These are phyloP conservation scores for Xerocomellus intermedius DNA, from an alignment of 768 basidiomycete genomes.

Conservation along the genomic window DNA sequence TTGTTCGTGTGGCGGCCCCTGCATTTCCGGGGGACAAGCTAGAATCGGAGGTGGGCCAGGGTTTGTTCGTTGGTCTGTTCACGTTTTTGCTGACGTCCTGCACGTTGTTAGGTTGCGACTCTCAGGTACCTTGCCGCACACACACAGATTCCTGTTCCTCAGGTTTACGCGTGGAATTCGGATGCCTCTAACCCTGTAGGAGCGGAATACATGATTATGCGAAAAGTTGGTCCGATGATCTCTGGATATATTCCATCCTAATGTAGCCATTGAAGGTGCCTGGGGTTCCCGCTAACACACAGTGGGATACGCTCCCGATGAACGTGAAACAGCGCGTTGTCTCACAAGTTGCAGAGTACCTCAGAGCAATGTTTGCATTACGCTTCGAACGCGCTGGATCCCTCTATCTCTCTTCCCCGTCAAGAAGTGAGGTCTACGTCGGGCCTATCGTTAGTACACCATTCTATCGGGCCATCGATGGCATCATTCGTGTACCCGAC, in stretches of 20 bases:
- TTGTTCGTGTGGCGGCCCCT: background rate
- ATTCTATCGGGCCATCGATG: conserved; percentile 1
- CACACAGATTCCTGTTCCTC: background rate
- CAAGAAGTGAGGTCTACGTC: background rate
- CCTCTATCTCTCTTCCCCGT: background rate
- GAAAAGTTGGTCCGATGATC: background rate
- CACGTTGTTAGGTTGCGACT: background rate
- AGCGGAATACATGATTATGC: background rate
- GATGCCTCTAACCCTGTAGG: background rate
- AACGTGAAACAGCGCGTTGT: background rate
- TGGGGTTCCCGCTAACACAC: background rate
- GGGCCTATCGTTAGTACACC: background rate
- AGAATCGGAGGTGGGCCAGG: background rate
- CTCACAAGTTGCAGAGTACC: background rate
- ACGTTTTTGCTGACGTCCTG: background rate
- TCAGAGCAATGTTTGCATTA: background rate
- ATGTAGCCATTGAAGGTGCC: background rate
- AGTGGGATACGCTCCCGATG: background rate
- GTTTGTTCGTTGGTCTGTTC: too few species aligned
- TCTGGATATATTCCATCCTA: background rate
- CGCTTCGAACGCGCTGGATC: background rate
- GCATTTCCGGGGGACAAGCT: conserved; percentile 3
- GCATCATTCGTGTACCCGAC: background rate
- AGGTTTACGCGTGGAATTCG: background rate
- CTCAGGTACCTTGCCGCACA: background rate